Percentiles rank a stretch among this genome's conserved stretches.
Conservation (phyloP, 1,284 basidiomycete species). For the Leccinum subspadiceum region DNA sequence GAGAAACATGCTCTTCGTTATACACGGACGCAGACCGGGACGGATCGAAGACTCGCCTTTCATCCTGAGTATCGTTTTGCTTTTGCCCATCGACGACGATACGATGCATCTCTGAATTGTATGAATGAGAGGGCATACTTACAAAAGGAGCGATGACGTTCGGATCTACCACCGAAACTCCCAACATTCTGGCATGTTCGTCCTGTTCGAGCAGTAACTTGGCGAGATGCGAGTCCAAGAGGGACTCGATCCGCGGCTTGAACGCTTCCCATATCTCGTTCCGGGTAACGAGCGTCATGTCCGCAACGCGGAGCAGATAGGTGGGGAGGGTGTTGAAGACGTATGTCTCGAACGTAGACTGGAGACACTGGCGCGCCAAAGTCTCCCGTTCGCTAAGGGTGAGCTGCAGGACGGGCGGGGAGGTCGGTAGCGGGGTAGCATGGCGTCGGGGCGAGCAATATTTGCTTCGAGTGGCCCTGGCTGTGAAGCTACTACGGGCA, state of each 20-base stretch:
- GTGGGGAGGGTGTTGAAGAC: conserved; percentile 28
- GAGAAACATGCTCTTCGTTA: too few relatives aligned
- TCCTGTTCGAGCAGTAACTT: conserved; percentile 27
- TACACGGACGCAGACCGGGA: too few relatives aligned
- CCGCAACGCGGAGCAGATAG: conserved; percentile 20
- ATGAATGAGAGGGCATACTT: too few relatives aligned
- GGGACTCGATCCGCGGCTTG: conserved; percentile 22
- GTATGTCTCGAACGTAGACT: conserved; percentile 23
- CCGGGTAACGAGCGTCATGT: conserved; percentile 25
- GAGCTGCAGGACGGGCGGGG: conserved; percentile 17
- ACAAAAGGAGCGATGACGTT: too few relatives aligned
- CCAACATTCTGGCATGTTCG: conserved; percentile 24
- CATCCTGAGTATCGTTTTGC: too few relatives aligned
- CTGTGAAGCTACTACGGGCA: too few relatives aligned
- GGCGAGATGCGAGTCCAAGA: conserved; percentile 23
- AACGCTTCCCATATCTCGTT: conserved; percentile 25
- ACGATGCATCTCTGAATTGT: background rate
- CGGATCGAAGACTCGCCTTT: too few relatives aligned
- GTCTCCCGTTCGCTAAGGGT: conserved; percentile 23
- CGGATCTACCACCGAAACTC: conserved; percentile 16
- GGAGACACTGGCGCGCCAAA: conserved; percentile 22
- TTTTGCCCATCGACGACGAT: too few relatives aligned
- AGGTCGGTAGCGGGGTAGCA: conserved; percentile 11
- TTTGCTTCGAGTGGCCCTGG: too few relatives aligned
- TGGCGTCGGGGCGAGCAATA: too few relatives aligned